Percentiles rank a stretch among this genome's conserved stretches.
phyloP scores from a whole-genome alignment of 2,329 filamentous ascomycete species.

The Botrytis hyacinthi region DNA sequence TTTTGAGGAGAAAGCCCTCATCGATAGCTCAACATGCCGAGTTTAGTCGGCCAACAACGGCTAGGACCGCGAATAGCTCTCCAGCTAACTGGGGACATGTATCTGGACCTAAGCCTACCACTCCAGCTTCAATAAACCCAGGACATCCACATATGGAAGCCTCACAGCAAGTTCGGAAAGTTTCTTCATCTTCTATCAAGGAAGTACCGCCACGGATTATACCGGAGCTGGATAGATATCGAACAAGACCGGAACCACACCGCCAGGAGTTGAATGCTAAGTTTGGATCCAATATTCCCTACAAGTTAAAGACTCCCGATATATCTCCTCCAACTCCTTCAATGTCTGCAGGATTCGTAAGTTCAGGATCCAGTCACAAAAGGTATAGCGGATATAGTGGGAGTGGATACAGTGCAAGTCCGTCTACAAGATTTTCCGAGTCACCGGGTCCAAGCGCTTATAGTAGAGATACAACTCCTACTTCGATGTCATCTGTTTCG shows the following conservation, averaged over 20 bases:
- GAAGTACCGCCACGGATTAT: conserved; percentile 42
- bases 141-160: neutral
- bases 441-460: conserved; percentile 68
- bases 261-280: conserved; percentile 35
- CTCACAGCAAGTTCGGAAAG: conserved; percentile 40
- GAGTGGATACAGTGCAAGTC: conserved; percentile 63
- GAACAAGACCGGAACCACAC: conserved; percentile 45
- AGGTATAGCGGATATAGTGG: conserved; percentile 38
- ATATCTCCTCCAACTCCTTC: conserved; percentile 66
- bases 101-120: conserved; percentile 24
- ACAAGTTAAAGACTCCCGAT: conserved; percentile 60
- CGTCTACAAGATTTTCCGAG: conserved; percentile 72
- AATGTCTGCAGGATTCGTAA: conserved; percentile 47
- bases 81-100: conserved; percentile 26
- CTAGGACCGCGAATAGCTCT: conserved; percentile 28
- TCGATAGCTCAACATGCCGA: conserved; percentile 44
- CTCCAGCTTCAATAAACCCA: neutral
- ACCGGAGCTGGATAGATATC: conserved; percentile 62
- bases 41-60: conserved; percentile 28
- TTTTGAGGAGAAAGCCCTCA: conserved; percentile 52
- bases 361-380: conserved; percentile 42
- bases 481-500: conserved; percentile 73
- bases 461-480: conserved; percentile 75
- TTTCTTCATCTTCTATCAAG: conserved; percentile 25
- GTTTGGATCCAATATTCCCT: conserved; percentile 48